These are phyloP conservation scores for Kurtzmaniella quercitrusa DNA, from an alignment of 1,139 yeast genomes.

Conservation along the genomic window DNA sequence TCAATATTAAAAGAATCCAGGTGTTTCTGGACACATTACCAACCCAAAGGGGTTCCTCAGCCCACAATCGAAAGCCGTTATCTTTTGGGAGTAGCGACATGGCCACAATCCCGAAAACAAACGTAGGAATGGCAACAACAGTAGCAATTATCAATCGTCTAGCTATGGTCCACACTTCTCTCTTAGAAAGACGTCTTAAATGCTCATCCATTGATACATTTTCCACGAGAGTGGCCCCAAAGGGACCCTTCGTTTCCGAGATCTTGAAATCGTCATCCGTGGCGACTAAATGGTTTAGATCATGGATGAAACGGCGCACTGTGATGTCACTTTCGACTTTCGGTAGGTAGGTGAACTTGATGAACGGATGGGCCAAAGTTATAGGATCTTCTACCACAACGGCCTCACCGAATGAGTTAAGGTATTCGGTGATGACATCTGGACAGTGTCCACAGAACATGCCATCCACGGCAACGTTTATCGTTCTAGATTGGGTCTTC, in stretches of 20 bases:
- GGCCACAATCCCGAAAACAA: conserved; percentile 62
- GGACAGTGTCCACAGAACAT: conserved; percentile 76
- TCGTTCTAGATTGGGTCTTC: conserved; percentile 47
- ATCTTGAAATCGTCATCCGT: conserved; percentile 20
- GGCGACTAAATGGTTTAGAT: conserved; percentile 43
- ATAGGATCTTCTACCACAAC: conserved; percentile 54
- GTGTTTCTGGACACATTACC: conserved; percentile 60
- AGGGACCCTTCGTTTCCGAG: conserved; percentile 25
- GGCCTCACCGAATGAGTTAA: conserved; percentile 53
- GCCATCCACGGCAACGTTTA: conserved; percentile 57
- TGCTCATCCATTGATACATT: conserved; percentile 63
- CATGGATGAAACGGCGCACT: conserved; percentile 48
- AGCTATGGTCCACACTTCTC: conserved; percentile 46
- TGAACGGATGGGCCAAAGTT: conserved; percentile 50
- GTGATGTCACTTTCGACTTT: conserved; percentile 42
- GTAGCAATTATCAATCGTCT: conserved; percentile 48
- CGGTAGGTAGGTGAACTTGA: conserved; percentile 64
- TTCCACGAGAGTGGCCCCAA: conserved; percentile 52
- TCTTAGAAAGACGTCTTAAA: conserved; percentile 44
- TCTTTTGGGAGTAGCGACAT: conserved; percentile 54
- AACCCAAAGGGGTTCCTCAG: conserved; percentile 58
- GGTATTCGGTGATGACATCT: conserved; percentile 43
- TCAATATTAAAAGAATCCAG: conserved; percentile 62
- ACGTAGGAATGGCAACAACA: conserved; percentile 61
- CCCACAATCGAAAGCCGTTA: conserved; percentile 46